Base-by-base conservation (phyloP, 768 basidiomycete genomes). In the Termitomyces sp. region DNA sequence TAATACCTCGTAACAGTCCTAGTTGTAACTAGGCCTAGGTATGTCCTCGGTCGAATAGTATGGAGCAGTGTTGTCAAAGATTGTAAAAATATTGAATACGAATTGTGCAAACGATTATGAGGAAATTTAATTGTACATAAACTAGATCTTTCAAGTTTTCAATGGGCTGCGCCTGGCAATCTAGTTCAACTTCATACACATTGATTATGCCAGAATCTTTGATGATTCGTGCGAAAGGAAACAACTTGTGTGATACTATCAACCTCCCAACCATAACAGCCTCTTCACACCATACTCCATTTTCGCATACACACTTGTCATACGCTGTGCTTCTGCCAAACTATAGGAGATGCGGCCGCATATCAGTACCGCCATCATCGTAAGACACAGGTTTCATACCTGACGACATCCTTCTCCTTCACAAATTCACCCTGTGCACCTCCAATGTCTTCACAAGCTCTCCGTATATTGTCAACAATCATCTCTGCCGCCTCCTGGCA, bases 261-360 rank as follows among this genome's bases (percentile, higher is more conserved):
- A 91, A 61, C 87, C 81, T 49, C 92, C 90, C 48, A 96, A 71
- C 94, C 94, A 96, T 58, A 96, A 71, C 67, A 96, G 73, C 61
- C 93, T 78, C 78, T 95, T 98, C 51, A 97, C 79, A 0, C 91
- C 92, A 69, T 96, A 93, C 67, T 97, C 94, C 84, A 96, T 88
- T 74, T 94, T 93, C 14, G 93, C 84, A 69, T 92, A 90, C 62
- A 95, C 77, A 59, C 86, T 90, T 3, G 92, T 97, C 76, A 87
- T 86, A 54, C 83, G 79, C 68, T 88, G 86, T 2, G 95, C 95
- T 63, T 97, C 92, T 7, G 80, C 79, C 63, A 94, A 68, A 64
- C 92, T 94, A 62, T 34, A 31, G 10, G 6, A 56, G 48, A 58
- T 39, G 57, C 39, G 55, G 26, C n/a, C 47, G 24, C 53, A 56